Percentiles rank a stretch among this genome's conserved stretches.
These are phyloP conservation scores for Fusarium udum DNA, from an alignment of 2,329 filamentous ascomycete species.

Conservation along the genomic window DNA sequence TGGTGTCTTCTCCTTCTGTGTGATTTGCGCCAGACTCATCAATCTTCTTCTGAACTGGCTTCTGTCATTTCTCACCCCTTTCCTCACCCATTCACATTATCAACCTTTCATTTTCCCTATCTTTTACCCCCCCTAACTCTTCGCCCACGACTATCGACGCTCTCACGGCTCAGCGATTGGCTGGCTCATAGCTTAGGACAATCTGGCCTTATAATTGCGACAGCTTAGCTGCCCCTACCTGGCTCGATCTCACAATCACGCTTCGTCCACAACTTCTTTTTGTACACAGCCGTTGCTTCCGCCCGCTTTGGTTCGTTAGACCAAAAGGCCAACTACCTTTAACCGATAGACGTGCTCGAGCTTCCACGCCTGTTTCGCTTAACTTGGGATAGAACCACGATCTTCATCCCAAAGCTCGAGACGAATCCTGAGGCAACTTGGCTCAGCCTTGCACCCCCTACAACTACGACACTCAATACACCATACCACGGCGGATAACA, in stretches of 20 bases:
- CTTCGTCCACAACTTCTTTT: conserved; percentile 6
- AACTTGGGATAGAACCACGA: conserved; percentile 9
- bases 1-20: conserved; percentile 47
- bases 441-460: conserved; percentile 12
- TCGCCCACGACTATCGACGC: conserved; percentile 12
- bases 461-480: conserved; percentile 7
- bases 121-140: neutral
- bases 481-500: conserved; percentile 48
- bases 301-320: conserved; percentile 1
- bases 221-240: conserved; percentile 28
- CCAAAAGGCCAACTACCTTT: conserved; percentile 2
- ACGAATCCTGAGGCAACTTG: conserved; percentile 22
- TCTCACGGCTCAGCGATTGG: conserved; percentile 30
- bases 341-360: conserved; percentile 2
- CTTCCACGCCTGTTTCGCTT: conserved; percentile 6
- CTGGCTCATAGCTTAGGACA: conserved; percentile 42
- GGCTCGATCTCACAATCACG: conserved; percentile 19
- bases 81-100: conserved; percentile 28
- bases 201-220: conserved; percentile 47
- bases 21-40: conserved; percentile 40
- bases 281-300: conserved; percentile 10
- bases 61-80: conserved; percentile 22
- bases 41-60: conserved; percentile 30
- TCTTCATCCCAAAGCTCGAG: conserved; percentile 12
- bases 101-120: neutral